phyloP scores from a whole-genome alignment of 805 yeast genomes.

The Wickerhamomyces canadensis region DNA sequence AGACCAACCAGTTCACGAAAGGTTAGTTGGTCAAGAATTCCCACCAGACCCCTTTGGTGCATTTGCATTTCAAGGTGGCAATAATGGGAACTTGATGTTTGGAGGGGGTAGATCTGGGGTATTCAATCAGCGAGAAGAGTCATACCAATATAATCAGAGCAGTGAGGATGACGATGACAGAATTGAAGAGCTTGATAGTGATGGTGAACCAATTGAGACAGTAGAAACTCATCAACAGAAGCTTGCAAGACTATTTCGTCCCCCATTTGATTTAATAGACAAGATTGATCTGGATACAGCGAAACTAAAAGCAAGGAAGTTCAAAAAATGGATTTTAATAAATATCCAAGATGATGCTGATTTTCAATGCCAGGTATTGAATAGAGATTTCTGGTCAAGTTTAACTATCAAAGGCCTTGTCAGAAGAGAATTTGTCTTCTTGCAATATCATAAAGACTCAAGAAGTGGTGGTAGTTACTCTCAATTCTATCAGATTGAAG shows the following conservation, averaged over 20 bases:
- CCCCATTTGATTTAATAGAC: slow-evolving; percentile 87
- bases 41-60: slow-evolving; percentile 25
- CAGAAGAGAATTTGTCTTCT: slow-evolving; percentile 64
- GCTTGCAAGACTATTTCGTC: slow-evolving; percentile 78
- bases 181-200: slow-evolving; percentile 30
- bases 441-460: slow-evolving; percentile 81
- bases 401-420: slow-evolving; percentile 57
- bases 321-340: slow-evolving; percentile 75
- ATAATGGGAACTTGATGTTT: slow-evolving; percentile 19
- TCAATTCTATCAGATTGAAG: slow-evolving; percentile 64
- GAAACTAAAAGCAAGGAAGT: slow-evolving; percentile 54
- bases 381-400: slow-evolving; percentile 91
- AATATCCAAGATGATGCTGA: slow-evolving; percentile 84
- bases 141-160: slow-evolving; percentile 23
- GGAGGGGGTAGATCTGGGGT: slow-evolving; percentile 30
- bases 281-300: slow-evolving; percentile 69
- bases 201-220: slow-evolving; percentile 20
- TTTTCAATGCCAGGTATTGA: slow-evolving; percentile 83
- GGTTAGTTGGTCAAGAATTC: slow-evolving; percentile 50
- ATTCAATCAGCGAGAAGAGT: slow-evolving; percentile 29
- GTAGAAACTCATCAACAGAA: slow-evolving; percentile 42
- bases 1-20: slow-evolving; percentile 72
- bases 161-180: slow-evolving; percentile 34
- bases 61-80: not conserved
- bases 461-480: slow-evolving; percentile 65